Conservation (phyloP, 1,284 basidiomycete species). For the Polyporus tsugae region DNA sequence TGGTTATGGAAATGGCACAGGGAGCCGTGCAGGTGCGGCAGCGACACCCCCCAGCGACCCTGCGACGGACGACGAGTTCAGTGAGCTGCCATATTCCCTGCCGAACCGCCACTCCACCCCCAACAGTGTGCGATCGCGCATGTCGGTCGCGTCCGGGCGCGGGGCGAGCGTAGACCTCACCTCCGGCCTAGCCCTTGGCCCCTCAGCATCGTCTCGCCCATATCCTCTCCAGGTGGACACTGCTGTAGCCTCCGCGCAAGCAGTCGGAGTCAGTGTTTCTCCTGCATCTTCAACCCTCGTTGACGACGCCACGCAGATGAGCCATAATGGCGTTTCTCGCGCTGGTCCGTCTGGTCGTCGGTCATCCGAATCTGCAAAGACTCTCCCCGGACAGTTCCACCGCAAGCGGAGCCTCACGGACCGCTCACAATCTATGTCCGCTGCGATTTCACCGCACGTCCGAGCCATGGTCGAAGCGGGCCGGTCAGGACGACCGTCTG, state of each 20-base stretch:
- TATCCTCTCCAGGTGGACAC: conserved; percentile 59
- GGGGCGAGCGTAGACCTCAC: conserved; percentile 34
- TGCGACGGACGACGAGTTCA: conserved; percentile 56
- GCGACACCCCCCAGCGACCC: conserved; percentile 45
- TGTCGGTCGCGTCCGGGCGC: conserved; percentile 38
- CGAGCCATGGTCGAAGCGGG: conserved; percentile 42
- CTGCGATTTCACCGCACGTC: conserved; percentile 53
- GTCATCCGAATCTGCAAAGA: conserved; percentile 64
- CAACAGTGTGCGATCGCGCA: conserved; percentile 39
- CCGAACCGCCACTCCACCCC: conserved; percentile 38
- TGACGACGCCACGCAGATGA: conserved; percentile 48
- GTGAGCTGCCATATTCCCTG: conserved; percentile 66
- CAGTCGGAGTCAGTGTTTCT: conserved; percentile 53
- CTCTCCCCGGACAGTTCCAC: conserved; percentile 54
- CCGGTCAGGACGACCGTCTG: conserved; percentile 48
- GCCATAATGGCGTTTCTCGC: conserved; percentile 21
- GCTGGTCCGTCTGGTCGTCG: conserved; percentile 46
- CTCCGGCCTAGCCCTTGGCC: conserved; percentile 25
- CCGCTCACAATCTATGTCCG: conserved; percentile 74
- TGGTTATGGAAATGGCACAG: conserved; percentile 33
- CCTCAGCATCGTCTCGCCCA: conserved; percentile 47
- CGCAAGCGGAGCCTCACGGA: conserved; percentile 69
- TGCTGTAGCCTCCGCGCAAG: conserved; percentile 43
- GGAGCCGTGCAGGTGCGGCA: conserved; percentile 40
- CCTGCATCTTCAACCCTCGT: conserved; percentile 61